These are phyloP conservation scores for Salix dunnii DNA, from an alignment of 345 rosid species.

Conservation along the genomic window DNA sequence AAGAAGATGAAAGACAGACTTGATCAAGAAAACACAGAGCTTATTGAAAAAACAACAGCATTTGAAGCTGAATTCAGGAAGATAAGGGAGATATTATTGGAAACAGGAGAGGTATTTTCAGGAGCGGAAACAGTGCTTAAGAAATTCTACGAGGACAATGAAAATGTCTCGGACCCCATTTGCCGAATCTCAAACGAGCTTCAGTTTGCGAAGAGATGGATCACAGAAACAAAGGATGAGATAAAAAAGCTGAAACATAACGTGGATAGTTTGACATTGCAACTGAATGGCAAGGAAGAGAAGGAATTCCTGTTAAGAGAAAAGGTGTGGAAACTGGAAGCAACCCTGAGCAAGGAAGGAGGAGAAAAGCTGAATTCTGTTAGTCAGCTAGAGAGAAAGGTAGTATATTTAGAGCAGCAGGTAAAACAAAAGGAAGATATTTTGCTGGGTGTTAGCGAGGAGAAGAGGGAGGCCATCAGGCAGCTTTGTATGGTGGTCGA, in stretches of 20 bases:
- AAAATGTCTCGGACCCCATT: conserved; percentile 32
- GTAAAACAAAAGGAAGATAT: conserved; percentile 10
- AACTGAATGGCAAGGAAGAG: conserved; percentile 6
- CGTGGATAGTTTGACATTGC: background rate
- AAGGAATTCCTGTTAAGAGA: background rate
- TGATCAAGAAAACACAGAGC: conserved; percentile 33
- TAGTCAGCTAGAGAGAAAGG: conserved; percentile 5
- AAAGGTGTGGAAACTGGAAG: conserved; percentile 8
- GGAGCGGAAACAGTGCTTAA: conserved; percentile 31
- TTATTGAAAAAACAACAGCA: conserved; percentile 17
- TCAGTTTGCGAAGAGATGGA: conserved; percentile 30
- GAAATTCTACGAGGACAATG: conserved; percentile 36
- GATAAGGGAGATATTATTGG: conserved; percentile 24
- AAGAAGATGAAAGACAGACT: conserved; percentile 32
- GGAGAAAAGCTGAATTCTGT: background rate
- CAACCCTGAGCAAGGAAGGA: background rate
- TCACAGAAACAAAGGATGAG: conserved; percentile 14
- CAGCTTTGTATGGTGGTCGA: conserved; percentile 25
- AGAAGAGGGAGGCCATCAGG: conserved; percentile 28
- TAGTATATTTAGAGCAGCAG: conserved; percentile 14
- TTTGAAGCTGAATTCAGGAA: conserved; percentile 36
- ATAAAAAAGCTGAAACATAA: conserved; percentile 6
- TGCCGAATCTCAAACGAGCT: conserved; percentile 41
- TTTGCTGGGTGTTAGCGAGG: conserved; percentile 8
- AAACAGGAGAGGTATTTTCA: conserved; percentile 25